These are phyloP conservation scores for Cucurbita maxima DNA, from an alignment of 306 rosid genomes.

Conservation along the genomic window DNA sequence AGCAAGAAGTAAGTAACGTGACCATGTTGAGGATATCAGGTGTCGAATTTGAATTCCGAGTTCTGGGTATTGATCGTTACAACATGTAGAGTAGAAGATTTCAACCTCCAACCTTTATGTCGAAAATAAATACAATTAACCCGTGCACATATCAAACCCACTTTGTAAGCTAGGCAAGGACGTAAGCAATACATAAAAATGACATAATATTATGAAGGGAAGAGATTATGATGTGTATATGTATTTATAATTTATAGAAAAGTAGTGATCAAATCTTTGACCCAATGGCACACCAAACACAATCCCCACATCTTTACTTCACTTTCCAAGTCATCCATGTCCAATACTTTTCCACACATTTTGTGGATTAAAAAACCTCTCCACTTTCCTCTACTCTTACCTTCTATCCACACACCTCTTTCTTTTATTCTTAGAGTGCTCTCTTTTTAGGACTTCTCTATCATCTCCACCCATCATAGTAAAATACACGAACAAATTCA, in stretches of 20 bases:
- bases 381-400: not conserved
- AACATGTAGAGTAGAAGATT: too few species aligned
- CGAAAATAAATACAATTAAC: too few species aligned
- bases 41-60: too few species aligned
- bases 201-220: not conserved
- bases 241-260: not conserved
- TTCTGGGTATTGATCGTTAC: too few species aligned
- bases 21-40: too few species aligned
- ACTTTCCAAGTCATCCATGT: not conserved
- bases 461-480: not conserved
- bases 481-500: not conserved
- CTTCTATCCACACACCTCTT: not conserved
- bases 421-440: not conserved
- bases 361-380: not conserved
- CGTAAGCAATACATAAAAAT: conserved; percentile 4
- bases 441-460: not conserved
- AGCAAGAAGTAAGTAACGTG: too few species aligned
- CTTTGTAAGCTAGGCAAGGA: not conserved
- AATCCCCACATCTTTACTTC: not conserved
- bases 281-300: not conserved
- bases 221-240: not conserved
- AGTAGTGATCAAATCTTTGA: not conserved
- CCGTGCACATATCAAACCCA: too few species aligned
- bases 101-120: too few species aligned
- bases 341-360: not conserved